Evolutionary conservation across 2,329 filamentous ascomycete genomes (phyloP), one percentile per base, ranked within the genome.

Genomic region (Nigrospora osmanthi): DNA sequence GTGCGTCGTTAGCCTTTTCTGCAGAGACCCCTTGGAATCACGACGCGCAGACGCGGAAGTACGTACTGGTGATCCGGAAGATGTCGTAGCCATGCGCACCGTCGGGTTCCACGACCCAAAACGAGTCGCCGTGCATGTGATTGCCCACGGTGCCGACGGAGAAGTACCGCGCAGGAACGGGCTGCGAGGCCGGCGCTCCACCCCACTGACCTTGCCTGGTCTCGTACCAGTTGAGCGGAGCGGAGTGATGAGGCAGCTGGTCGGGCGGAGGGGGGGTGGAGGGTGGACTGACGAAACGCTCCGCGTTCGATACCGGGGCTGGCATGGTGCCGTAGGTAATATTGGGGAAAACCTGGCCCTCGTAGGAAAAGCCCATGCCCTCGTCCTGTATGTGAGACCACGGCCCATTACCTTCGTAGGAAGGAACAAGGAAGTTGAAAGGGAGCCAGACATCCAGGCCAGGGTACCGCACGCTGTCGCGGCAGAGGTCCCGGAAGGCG

Each of bases 91-190:
- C 50, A 7, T 6, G 38, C 16, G 12, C n/a, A 12, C 33, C 42
- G 23, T 54, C 52, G 13, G 35, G 30, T 30, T 52, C 45, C 38
- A 54, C 38, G 9, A 55, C 43, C 49, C 52, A 54, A 11, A 49
- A 46, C 28, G 48, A 44, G 10, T 49, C 42, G 7, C 46, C 31
- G 13, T 16, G 15, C 35, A 49, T 45, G 36, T 54, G 48, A 37
- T 53, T 45, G 11, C 47, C 50, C 7, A 55, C 47, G 6, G 43
- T 38, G 11, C 47, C 43, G 11, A 48, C 38, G 10, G 45, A 45
- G 12, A 47, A 46, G 38, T 53, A 38, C 35, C 23, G 19, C 19
- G 41, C 19, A 36, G 43, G 35, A 5, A 23, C 14, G 15, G 13
- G 4, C 7, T n/a, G 23, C 23, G 23, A 28, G 23, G 23, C 23